Base-by-base conservation (phyloP, 2,329 filamentous ascomycete genomes). In the Claviceps monticola region DNA sequence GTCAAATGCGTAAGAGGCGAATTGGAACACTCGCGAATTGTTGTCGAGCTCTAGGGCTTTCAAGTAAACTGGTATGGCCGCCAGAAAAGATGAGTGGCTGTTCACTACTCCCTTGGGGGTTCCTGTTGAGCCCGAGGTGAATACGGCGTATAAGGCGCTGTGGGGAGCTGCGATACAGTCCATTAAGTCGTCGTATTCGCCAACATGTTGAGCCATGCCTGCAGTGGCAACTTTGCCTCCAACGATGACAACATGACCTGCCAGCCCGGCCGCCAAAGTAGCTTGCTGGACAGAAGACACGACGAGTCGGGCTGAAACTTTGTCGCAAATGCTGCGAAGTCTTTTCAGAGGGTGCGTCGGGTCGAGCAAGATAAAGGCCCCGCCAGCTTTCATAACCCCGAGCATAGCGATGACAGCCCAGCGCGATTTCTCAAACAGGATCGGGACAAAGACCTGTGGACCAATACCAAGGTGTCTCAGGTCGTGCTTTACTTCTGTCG, bases 1-100 rank as follows among this genome's bases (percentile, higher is more conserved):
- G 17, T 59, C 56, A 17, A 59, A 60, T 1, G 55, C 56, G 41
- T 55, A 58, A 9, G 55, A 54, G 9, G 57, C 54, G 41, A 57
- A 60, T 13, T 59, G 54, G 4, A 48, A 57, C 7, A 49, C 47
- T 5, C 47, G 47, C 6, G 47, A 41, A 13, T 34, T 5, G 11
- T 16, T 4, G 16, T 34, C 8, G n/a, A 42, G 38, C 14, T 9
- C 16, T 7, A 42, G 3, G 7, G 21, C 13, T 13, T 49, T 38
- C 21, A 29, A 16, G 14, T 49, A 42, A 2, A 19, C 16, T 1
- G 21, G 37, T 1, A 49, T 29, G 13, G 38, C 38, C 4, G 37
- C 21, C 19, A 29, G 37, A 4, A 49, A 49, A 8, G 21, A 42
- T 5, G 37, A 29, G 14, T 42, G 47, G 6, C 16, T 29, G 21